These are phyloP conservation scores for Hypoxylon sp. DNA, from an alignment of 2,329 filamentous ascomycete species.

Conservation along the genomic window DNA sequence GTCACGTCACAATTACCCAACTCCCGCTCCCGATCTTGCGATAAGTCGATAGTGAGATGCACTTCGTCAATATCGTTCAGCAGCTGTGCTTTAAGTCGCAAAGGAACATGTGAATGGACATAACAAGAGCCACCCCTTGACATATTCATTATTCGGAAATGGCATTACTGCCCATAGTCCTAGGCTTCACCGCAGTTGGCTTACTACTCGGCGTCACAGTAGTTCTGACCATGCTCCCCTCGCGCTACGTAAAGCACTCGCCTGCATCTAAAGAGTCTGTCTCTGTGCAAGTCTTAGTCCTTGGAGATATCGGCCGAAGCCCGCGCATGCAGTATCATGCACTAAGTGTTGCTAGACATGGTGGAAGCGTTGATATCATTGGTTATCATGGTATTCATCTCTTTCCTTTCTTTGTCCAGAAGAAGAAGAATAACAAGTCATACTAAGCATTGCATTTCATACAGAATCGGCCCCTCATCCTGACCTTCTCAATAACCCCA, in stretches of 20 bases:
- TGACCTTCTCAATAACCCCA: constrained; percentile 74
- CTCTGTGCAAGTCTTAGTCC: constrained; percentile 82
- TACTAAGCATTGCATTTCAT: constrained; percentile 26
- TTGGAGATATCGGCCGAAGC: constrained; percentile 94
- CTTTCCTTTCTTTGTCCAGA: background rate
- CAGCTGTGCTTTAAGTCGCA: background rate
- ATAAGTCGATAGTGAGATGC: constrained; percentile 10
- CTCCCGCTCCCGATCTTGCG: background rate
- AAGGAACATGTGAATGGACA: background rate
- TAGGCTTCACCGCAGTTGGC: constrained; percentile 42
- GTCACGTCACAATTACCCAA: constrained; percentile 18
- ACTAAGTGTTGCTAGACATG: constrained; percentile 86
- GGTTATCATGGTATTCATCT: constrained; percentile 79
- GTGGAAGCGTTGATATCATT: constrained; percentile 83
- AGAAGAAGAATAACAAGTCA: constrained; percentile 23
- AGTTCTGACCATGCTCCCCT: constrained; percentile 52
- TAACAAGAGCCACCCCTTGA: background rate
- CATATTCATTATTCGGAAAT: constrained; percentile 28
- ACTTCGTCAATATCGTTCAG: constrained; percentile 3
- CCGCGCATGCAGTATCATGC: constrained; percentile 99
- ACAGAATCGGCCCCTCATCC: constrained; percentile 84
- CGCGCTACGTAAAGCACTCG: constrained; percentile 53
- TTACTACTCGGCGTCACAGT: constrained; percentile 49
- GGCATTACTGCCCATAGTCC: constrained; percentile 46
- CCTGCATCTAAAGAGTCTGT: constrained; percentile 47